Base-by-base conservation (phyloP, 2,329 filamentous ascomycete genomes). In the Xylariaceae sp. region DNA sequence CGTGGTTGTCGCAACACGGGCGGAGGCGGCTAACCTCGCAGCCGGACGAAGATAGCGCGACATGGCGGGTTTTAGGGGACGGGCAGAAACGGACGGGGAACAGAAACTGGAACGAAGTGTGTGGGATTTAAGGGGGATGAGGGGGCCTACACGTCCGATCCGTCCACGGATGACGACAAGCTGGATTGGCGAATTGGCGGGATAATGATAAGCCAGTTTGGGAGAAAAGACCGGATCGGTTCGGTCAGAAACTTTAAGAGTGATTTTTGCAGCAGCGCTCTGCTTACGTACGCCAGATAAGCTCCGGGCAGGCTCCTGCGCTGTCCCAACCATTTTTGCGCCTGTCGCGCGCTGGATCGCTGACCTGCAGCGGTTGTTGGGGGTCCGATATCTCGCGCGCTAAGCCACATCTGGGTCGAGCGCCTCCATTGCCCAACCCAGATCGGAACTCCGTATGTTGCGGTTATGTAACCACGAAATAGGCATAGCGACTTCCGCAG, bases 41-140 rank as follows among this genome's bases (percentile, higher is more conserved):
- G 76, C 76, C 55, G 76, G 76, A 68, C 76, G 76, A 64, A 79
- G 74, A 64, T 76, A 72, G 66, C 76, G 76, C 65, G 76, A 79
- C 76, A 79, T 79, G 65, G 54, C 68, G 63, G 53, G 45, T 49
- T 52, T 18, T 18, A 19, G 43, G 26, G 32, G 45, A 56, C 22
- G 53, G 54, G 61, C 51, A 51, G 49, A 5, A 30, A 44, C 13
- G 18, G 39, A 19, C 15, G 40, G 42, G 26, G 15, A 16, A 21
- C 3, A 34, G 39, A n/a, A 47, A 51, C 1, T 1, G 13, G 47
- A 41, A 44, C 16, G 36, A 37, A 41, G n/a, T 30, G 19, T 30
- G 18, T 32, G 47, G 22, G 42, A 52, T 34, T 34, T 22, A 13
- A 34, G 34, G 21, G 3, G 19, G 49, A 39, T n/a, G 10, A 34